Conservation (phyloP, 768 basidiomycete species). For the Candolleomyces efflorescens region DNA sequence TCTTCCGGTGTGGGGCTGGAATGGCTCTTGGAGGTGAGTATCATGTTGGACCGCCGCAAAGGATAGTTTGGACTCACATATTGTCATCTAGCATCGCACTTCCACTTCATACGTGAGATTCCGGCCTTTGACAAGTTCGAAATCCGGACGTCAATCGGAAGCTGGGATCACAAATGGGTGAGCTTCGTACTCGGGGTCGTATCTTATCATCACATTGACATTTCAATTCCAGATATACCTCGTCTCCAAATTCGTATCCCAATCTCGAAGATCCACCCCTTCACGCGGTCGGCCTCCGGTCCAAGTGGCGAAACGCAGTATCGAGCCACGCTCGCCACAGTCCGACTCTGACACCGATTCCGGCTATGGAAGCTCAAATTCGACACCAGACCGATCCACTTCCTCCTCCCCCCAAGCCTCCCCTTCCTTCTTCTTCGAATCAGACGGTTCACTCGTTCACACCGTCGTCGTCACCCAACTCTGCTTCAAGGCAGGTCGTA, state of each 20-base stretch:
- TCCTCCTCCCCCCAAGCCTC: conserved; percentile 5
- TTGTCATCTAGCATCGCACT: conserved; percentile 50
- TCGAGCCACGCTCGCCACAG: no score
- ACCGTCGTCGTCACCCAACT: conserved; percentile 59
- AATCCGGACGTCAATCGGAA: conserved; percentile 48
- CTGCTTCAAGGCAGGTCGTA: conserved; percentile 66
- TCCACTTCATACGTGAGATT: conserved; percentile 67
- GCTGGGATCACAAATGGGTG: conserved; percentile 83
- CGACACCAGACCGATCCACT: not conserved
- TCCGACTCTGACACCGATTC: no score
- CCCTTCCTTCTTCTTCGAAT: conserved; percentile 30
- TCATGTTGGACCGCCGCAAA: conserved; percentile 20
- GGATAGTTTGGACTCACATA: not conserved
- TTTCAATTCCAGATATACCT: conserved; percentile 49
- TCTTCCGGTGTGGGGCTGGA: conserved; percentile 58
- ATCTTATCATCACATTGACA: not conserved
- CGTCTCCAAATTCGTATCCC: conserved; percentile 52
- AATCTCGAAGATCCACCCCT: not conserved
- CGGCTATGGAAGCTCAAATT: no score
- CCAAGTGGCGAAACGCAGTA: not conserved
- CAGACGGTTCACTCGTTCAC: conserved; percentile 56
- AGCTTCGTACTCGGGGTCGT: conserved; percentile 14
- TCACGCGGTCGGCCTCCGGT: not conserved
- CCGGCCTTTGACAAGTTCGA: conserved; percentile 60
- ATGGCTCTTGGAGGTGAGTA: conserved; percentile 50